A percentile compares a stretch with the other conserved stretches of the same genome.
These are phyloP conservation scores for Coemansia sp. DNA, from an alignment of 192 early-diverging fungal genomes.

Conservation along the genomic window DNA sequence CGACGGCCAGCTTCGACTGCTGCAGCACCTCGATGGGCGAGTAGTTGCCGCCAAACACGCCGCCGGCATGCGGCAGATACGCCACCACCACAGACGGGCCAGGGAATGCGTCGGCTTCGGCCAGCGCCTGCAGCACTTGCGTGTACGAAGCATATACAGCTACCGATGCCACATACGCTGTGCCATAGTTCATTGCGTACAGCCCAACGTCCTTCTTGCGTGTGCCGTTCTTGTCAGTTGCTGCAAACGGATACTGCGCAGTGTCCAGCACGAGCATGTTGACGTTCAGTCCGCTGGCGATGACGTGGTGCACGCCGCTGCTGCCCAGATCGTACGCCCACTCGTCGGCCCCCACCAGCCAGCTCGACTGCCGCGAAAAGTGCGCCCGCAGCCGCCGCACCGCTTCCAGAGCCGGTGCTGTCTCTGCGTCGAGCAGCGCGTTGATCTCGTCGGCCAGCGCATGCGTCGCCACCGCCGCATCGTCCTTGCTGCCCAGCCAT, in stretches of 20 bases:
- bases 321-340: constrained; percentile 86
- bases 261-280: constrained; percentile 93
- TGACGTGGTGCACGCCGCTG: constrained; percentile 88
- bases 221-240: constrained; percentile 58
- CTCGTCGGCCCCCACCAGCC: constrained; percentile 86
- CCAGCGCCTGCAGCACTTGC: constrained; percentile 82
- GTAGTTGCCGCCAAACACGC: constrained; percentile 49
- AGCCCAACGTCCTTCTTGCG: constrained; percentile 94
- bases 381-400: constrained; percentile 14
- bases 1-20: constrained; percentile 87
- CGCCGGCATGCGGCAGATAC: constrained; percentile 70
- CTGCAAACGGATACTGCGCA: constrained; percentile 65
- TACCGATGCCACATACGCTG: constrained; percentile 88
- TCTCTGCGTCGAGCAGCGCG: constrained; percentile 6
- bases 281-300: constrained; percentile 78
- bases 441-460: constrained; percentile 53
- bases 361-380: constrained; percentile 70
- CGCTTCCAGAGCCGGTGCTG: constrained; percentile 17
- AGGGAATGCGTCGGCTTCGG: constrained; percentile 84
- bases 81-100: constrained; percentile 90
- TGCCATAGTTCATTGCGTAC: constrained; percentile 93
- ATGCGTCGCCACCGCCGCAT: constrained; percentile 58
- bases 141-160: constrained; percentile 85
- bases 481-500: constrained; percentile 65
- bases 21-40: constrained; percentile 76